Evolutionary conservation across 305 asterid genomes (phyloP).

Genomic region (Stenogyne calaminthoides): DNA sequence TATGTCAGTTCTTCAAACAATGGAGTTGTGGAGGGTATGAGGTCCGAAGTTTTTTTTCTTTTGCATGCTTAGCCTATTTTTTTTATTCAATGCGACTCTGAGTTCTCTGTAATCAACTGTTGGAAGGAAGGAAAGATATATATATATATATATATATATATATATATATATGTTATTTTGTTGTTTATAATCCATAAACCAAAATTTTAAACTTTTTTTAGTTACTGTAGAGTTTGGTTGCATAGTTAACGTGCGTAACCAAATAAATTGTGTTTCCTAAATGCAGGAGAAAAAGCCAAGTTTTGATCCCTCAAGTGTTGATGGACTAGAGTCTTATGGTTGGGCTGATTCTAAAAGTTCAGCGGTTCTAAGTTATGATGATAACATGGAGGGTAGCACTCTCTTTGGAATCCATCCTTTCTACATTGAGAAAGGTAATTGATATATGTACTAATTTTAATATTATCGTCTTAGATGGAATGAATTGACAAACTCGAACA

Average conservation of each 20-base stretch:
- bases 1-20: background rate
- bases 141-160: no score
- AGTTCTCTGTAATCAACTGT: background rate
- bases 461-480: constrained; percentile 10
- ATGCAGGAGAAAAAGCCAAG: constrained; percentile 55
- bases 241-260: background rate
- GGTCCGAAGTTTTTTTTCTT: background rate
- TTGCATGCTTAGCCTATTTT: background rate
- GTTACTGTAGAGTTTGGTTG: background rate
- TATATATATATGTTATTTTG: background rate
- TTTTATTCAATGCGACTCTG: background rate
- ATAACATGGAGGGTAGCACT: constrained; percentile 61
- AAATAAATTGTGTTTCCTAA: constrained; percentile 22
- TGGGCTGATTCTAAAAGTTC: constrained; percentile 65
- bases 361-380: constrained; percentile 39
- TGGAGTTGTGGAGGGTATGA: constrained; percentile 1
- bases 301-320: constrained; percentile 51
- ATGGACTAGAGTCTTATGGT: constrained; percentile 62
- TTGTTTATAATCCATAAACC: constrained; percentile 1
- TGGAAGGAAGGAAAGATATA: constrained; percentile 20
- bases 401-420: constrained; percentile 92
- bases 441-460: background rate
- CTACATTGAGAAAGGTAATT: constrained; percentile 83
- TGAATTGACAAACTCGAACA: background rate
- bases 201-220: background rate